phyloP scores from a whole-genome alignment of 2,329 filamentous ascomycete genomes.

The Xylaria sp. region DNA sequence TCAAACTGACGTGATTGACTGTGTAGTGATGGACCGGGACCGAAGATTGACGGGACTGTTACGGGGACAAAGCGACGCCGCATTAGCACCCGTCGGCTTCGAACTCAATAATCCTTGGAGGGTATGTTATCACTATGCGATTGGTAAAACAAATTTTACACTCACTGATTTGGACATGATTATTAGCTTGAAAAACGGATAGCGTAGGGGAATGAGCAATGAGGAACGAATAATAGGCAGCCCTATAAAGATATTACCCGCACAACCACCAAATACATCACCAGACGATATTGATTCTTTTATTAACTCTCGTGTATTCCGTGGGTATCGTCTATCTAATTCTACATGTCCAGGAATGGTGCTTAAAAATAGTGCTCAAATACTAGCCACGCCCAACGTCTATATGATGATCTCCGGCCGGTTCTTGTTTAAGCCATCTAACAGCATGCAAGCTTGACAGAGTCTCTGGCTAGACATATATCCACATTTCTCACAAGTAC shows the following conservation, averaged over 20 bases:
- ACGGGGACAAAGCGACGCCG: constrained; percentile 67
- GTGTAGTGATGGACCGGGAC: constrained; percentile 73
- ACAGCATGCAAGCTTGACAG: constrained; percentile 91
- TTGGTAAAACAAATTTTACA: constrained; percentile 14
- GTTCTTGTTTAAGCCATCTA: constrained; percentile 91
- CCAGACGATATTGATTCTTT: constrained; percentile 36
- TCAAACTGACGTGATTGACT: constrained; percentile 36
- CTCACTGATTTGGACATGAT: constrained; percentile 29
- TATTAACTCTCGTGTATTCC: constrained; percentile 27
- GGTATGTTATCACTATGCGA: constrained; percentile 55
- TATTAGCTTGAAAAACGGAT: constrained; percentile 65
- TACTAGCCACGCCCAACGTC: constrained; percentile 31
- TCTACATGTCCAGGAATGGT: constrained; percentile 25
- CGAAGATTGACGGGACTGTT: constrained; percentile 68
- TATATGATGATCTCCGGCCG: constrained; percentile 68
- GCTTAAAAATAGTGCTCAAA: constrained; percentile 2
- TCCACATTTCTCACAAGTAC: constrained; percentile 86
- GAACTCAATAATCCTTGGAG: constrained; percentile 73
- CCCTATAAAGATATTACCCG: constrained; percentile 33
- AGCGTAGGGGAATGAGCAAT: constrained; percentile 50
- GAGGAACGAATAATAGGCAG: constrained; percentile 20
- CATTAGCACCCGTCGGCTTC: constrained; percentile 68
- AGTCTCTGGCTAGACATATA: constrained; percentile 95
- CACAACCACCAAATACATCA: constrained; percentile 42
- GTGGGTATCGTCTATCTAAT: constrained; percentile 45